These are phyloP conservation scores for Petunia hybrid DNA, from an alignment of 305 asterid species.

Conservation along the genomic window DNA sequence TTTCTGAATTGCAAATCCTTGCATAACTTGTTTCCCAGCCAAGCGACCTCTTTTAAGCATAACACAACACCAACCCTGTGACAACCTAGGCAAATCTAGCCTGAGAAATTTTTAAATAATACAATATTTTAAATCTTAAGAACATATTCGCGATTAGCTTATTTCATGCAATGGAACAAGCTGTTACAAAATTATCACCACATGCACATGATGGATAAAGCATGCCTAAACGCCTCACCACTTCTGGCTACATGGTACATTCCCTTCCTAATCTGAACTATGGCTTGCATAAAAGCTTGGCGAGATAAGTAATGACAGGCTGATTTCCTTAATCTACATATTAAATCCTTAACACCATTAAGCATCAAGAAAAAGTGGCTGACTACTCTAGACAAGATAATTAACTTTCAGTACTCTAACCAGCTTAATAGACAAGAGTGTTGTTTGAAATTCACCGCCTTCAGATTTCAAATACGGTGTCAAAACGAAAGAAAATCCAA, in stretches of 20 bases:
- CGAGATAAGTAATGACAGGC: neutral
- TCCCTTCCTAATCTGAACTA: neutral
- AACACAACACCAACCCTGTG: too few species aligned
- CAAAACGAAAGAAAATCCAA: conserved; percentile 22
- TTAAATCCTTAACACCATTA: conserved; percentile 5
- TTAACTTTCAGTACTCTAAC: neutral
- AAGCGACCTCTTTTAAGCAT: too few species aligned
- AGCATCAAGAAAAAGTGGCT: conserved; percentile 7
- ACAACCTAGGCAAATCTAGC: too few species aligned
- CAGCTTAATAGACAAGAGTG: conserved; percentile 14
- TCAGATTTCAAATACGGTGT: neutral
- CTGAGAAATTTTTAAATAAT: too few species aligned
- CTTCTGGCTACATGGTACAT: neutral
- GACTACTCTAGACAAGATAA: conserved; percentile 13
- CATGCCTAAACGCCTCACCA: neutral
- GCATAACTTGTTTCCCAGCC: too few species aligned
- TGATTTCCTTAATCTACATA: neutral
- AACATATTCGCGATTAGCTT: neutral
- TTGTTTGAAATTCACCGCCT: neutral
- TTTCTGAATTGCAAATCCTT: too few species aligned
- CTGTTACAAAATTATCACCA: neutral
- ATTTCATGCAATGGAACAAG: conserved; percentile 6
- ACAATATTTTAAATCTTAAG: too few species aligned
- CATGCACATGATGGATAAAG: conserved; percentile 19
- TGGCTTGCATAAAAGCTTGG: conserved; percentile 14